phyloP scores from a whole-genome alignment of 2,329 filamentous ascomycete species.

The Venturia nashicola region DNA sequence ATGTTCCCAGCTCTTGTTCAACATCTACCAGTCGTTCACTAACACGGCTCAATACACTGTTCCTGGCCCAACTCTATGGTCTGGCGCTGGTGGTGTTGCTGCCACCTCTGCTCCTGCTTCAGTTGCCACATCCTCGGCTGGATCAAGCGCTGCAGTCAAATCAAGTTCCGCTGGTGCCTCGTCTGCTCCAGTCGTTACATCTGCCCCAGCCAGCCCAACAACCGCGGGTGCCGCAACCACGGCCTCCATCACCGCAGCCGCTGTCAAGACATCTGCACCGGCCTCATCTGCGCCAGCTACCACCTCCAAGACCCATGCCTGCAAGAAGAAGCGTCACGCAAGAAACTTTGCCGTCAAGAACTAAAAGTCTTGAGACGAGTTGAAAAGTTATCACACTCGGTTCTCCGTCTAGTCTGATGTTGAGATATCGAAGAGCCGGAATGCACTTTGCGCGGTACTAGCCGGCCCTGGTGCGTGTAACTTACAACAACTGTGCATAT shows the following conservation, averaged over 20 bases:
- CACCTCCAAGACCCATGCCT: not conserved
- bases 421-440: not conserved
- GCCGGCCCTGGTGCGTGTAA: not conserved
- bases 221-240: not conserved
- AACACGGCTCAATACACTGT: slow-evolving; percentile 7
- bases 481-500: not conserved
- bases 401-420: not conserved
- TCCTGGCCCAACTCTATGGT: slow-evolving; percentile 10
- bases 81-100: slow-evolving; percentile 1
- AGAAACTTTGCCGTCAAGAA: not conserved
- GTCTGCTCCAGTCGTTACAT: not conserved
- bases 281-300: not conserved
- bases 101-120: not conserved
- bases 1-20: slow-evolving; percentile 3
- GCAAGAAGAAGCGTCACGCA: slow-evolving; percentile 3
- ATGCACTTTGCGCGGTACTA: not conserved
- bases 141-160: not conserved
- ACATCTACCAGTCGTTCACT: slow-evolving; percentile 9
- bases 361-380: not conserved
- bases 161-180: not conserved
- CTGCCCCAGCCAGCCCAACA: not conserved
- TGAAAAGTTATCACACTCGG: not conserved
- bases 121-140: not conserved
- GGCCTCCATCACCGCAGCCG: not conserved
- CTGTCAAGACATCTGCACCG: not conserved